A percentile compares a stretch with the other conserved stretches of the same genome.
Evolutionary conservation across 1,139 yeast genomes (phyloP).

Genomic region (Candida freyschussii): DNA sequence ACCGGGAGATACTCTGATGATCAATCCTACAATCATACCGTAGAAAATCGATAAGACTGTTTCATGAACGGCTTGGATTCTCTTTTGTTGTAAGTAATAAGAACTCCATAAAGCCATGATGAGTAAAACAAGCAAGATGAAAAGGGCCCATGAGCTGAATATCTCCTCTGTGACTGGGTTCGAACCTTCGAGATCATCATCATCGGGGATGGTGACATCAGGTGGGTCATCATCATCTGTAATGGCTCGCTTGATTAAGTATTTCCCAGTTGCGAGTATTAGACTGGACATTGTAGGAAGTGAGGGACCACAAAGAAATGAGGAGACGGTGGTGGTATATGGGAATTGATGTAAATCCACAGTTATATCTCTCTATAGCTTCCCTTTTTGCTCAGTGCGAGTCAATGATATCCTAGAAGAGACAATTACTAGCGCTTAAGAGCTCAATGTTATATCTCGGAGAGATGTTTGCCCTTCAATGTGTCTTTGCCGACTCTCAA

Average conservation of each 20-base stretch:
- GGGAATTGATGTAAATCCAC: too few species aligned
- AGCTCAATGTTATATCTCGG: too few species aligned
- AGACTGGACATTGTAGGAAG: conserved; percentile 16
- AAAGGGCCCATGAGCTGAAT: conserved; percentile 95
- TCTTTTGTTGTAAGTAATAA: conserved; percentile 83
- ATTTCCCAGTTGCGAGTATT: conserved; percentile 17
- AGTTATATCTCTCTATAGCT: too few species aligned
- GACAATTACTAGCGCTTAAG: too few species aligned
- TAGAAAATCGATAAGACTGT: conserved; percentile 93
- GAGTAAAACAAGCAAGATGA: conserved; percentile 73
- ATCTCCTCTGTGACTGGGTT: conserved; percentile 96
- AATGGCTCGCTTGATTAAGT: conserved; percentile 22
- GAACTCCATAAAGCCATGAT: conserved; percentile 94
- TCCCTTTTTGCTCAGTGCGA: too few species aligned
- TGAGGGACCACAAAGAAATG: too few species aligned
- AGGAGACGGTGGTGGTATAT: too few species aligned
- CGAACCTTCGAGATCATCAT: conserved; percentile 60
- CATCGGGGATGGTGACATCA: conserved; percentile 36
- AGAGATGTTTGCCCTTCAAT: too few species aligned
- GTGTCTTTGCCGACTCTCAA: too few species aligned
- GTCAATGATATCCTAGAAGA: too few species aligned
- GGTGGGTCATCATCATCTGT: conserved; percentile 18
- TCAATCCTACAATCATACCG: conserved; percentile 93
- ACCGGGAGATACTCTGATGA: conserved; percentile 88
- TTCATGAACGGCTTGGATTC: conserved; percentile 93